These are phyloP conservation scores for Penicillium capsulatum DNA, from an alignment of 2,329 filamentous ascomycete species.

Conservation along the genomic window DNA sequence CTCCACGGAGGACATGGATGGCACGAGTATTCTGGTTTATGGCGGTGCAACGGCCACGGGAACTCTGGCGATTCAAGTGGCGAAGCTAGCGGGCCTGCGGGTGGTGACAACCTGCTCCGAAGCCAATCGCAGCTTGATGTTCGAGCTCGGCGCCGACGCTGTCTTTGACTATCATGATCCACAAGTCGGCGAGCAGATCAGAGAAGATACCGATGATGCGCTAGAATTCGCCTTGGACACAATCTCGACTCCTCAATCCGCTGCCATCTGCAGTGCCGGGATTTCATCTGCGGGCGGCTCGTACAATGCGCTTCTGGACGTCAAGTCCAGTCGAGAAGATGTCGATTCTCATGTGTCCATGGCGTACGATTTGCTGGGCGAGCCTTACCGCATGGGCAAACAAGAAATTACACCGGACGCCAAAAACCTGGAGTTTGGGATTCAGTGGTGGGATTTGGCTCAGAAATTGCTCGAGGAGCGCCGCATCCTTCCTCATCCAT, in stretches of 20 bases:
- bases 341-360: slow-evolving; percentile 20
- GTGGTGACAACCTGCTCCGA: slow-evolving; percentile 25
- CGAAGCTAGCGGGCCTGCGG: slow-evolving; percentile 28
- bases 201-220: slow-evolving; percentile 17
- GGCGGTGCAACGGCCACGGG: slow-evolving; percentile 39
- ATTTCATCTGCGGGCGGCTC: slow-evolving; percentile 17
- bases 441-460: slow-evolving; percentile 11
- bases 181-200: slow-evolving; percentile 26
- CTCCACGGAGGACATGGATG: background rate
- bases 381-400: slow-evolving; percentile 16
- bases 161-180: slow-evolving; percentile 34
- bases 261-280: slow-evolving; percentile 18
- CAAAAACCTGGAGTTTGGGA: slow-evolving; percentile 14
- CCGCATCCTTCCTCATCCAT: slow-evolving; percentile 16
- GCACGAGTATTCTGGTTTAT: slow-evolving; percentile 26
- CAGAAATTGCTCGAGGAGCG: slow-evolving; percentile 15
- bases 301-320: slow-evolving; percentile 19
- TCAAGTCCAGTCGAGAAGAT: slow-evolving; percentile 14
- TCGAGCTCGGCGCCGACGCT: slow-evolving; percentile 28
- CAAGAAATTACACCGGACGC: slow-evolving; percentile 5
- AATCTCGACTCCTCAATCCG: slow-evolving; percentile 18
- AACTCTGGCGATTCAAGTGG: slow-evolving; percentile 39
- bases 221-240: slow-evolving; percentile 21
- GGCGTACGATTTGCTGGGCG: slow-evolving; percentile 20
- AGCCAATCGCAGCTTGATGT: slow-evolving; percentile 16